These are phyloP conservation scores for Fusarium globosum DNA, from an alignment of 2,329 filamentous ascomycete species.

Conservation along the genomic window DNA sequence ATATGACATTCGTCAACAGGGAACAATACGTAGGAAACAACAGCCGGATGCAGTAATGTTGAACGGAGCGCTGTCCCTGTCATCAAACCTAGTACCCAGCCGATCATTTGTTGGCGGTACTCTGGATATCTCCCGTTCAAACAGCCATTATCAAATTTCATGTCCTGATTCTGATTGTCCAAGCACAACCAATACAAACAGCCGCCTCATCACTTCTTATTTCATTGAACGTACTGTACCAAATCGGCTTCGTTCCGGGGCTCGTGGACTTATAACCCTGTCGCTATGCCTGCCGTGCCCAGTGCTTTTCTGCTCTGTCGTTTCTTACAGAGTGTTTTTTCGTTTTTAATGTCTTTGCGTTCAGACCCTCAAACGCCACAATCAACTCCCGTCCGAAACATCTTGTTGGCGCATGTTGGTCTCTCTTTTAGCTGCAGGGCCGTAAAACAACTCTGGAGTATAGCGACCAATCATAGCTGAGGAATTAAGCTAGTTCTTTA, in stretches of 20 bases:
- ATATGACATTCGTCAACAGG: slow-evolving; percentile 23
- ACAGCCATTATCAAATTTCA: background rate
- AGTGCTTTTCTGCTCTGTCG: slow-evolving; percentile 8
- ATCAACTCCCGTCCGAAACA: slow-evolving; percentile 14
- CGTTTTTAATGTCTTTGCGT: slow-evolving; percentile 1
- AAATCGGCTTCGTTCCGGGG: slow-evolving; percentile 19
- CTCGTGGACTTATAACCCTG: background rate
- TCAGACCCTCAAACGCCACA: slow-evolving; percentile 28
- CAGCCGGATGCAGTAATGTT: background rate
- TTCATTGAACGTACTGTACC: background rate
- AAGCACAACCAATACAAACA: background rate
- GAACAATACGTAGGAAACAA: slow-evolving; percentile 5
- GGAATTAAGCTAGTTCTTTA: background rate
- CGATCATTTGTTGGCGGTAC: background rate
- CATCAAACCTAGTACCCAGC: background rate
- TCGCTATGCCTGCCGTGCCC: slow-evolving; percentile 12
- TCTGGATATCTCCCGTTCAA: slow-evolving; percentile 4
- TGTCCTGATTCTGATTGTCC: background rate
- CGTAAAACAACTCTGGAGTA: slow-evolving; percentile 4
- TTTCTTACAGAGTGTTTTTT: slow-evolving; percentile 8
- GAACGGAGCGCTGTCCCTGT: slow-evolving; percentile 21
- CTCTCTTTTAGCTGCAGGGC: slow-evolving; percentile 6
- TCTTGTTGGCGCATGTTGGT: slow-evolving; percentile 7
- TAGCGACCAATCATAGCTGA: slow-evolving; percentile 4
- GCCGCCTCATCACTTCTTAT: background rate